Evolutionary conservation across 371 early-diverging fungal species (phyloP).

Genomic region (Amoeboaphelidium protococcarum): DNA sequence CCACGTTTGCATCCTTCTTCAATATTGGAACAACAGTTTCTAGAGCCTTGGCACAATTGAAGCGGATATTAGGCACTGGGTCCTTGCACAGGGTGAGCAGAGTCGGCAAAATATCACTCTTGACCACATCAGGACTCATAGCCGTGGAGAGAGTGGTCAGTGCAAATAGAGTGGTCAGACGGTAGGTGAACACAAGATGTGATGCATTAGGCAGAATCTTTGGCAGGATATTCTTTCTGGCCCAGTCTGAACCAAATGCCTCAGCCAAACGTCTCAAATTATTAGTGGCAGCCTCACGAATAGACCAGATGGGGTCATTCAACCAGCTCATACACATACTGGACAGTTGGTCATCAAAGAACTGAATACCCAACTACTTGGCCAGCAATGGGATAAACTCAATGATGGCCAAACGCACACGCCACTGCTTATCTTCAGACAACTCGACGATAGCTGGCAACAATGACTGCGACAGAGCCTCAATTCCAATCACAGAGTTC

Average conservation of each 20-base stretch:
- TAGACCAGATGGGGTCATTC: slow-evolving; percentile 79
- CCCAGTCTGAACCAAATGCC: slow-evolving; percentile 96
- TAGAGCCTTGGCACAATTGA: slow-evolving; percentile 88
- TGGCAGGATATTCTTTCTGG: slow-evolving; percentile 68
- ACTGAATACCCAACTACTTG: slow-evolving; percentile 68
- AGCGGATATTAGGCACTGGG: slow-evolving; percentile 94
- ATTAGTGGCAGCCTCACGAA: slow-evolving; percentile 80
- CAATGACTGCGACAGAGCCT: slow-evolving; percentile 78
- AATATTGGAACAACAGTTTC: slow-evolving; percentile 57
- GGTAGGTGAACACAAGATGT: slow-evolving; percentile 72
- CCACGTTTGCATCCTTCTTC: slow-evolving; percentile 15
- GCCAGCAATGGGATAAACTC: slow-evolving; percentile 90
- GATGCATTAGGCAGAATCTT: slow-evolving; percentile 66
- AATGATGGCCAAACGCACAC: slow-evolving; percentile 89
- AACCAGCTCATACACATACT: slow-evolving; percentile 88
- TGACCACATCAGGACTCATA: slow-evolving; percentile 54
- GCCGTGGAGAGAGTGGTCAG: slow-evolving; percentile 73
- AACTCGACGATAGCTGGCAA: slow-evolving; percentile 91
- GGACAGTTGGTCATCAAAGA: slow-evolving; percentile 85
- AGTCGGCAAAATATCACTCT: slow-evolving; percentile 65
- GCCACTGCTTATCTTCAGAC: slow-evolving; percentile 97
- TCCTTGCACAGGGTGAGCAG: slow-evolving; percentile 55
- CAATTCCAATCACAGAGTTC: slow-evolving; percentile 83
- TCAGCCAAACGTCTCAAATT: slow-evolving; percentile 76
- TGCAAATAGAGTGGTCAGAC: slow-evolving; percentile 90